Percentiles rank a stretch among this genome's conserved stretches.
Evolutionary conservation across 2,329 filamentous ascomycete genomes (phyloP).

Genomic region (Coniella lustricola): DNA sequence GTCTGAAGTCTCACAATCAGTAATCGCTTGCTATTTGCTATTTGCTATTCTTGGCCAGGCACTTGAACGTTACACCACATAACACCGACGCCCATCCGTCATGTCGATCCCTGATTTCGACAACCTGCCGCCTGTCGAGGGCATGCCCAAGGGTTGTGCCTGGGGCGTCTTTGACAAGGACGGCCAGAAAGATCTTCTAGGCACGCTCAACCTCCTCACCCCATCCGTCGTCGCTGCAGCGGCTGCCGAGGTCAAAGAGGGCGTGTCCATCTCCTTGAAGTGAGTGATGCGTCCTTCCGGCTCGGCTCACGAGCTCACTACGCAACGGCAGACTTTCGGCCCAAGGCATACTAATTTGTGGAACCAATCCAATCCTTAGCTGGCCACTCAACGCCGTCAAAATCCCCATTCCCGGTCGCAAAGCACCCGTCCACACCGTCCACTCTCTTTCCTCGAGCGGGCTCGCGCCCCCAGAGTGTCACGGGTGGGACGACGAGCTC

Average conservation of each 20-base stretch:
- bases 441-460: slow-evolving; percentile 27
- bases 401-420: slow-evolving; percentile 29
- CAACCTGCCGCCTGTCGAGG: slow-evolving; percentile 17
- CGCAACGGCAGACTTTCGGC: too few species aligned
- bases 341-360: too few species aligned
- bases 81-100: neutral
- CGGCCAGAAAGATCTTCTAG: slow-evolving; percentile 41
- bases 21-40: too few species aligned
- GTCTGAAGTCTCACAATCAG: too few species aligned
- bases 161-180: slow-evolving; percentile 48
- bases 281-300: too few species aligned
- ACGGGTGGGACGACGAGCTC: slow-evolving; percentile 41
- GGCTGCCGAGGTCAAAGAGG: slow-evolving; percentile 36
- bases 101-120: slow-evolving; percentile 15
- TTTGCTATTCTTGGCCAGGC: neutral
- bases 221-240: slow-evolving; percentile 36
- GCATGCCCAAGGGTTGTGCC: slow-evolving; percentile 20
- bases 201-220: slow-evolving; percentile 47
- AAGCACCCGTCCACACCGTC: slow-evolving; percentile 29
- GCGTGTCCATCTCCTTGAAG: slow-evolving; percentile 47
- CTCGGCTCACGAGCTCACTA: too few species aligned
- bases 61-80: neutral
- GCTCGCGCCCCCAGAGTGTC: slow-evolving; percentile 21
- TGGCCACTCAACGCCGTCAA: slow-evolving; percentile 37
- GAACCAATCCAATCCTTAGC: slow-evolving; percentile 23